phyloP scores from a whole-genome alignment of 345 rosid species.

The Angophora floribunda region DNA sequence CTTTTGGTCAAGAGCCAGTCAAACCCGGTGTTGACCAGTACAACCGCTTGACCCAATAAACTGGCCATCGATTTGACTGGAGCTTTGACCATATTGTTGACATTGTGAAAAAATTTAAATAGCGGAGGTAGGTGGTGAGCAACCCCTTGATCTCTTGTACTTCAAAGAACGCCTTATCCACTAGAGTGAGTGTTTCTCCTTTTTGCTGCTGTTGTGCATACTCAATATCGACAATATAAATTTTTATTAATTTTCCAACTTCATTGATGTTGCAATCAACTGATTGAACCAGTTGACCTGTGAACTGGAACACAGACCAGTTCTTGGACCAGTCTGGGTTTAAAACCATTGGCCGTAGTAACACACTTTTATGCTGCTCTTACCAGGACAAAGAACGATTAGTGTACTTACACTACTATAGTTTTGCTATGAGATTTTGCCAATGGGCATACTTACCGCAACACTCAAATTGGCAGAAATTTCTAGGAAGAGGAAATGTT shows the following conservation, averaged over 20 bases:
- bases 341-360: not conserved
- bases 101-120: not conserved
- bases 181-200: not conserved
- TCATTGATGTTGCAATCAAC: not conserved
- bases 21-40: not conserved
- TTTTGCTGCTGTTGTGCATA: not conserved
- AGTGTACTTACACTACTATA: not conserved
- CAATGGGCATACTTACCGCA: not conserved
- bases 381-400: not conserved
- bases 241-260: not conserved
- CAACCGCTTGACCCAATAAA: not conserved
- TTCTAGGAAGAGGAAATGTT: not conserved
- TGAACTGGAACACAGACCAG: not conserved
- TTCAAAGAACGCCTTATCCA: not conserved
- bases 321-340: not conserved
- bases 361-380: not conserved
- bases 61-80: not conserved
- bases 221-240: not conserved
- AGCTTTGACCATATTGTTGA: not conserved
- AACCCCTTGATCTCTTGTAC: not conserved
- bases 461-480: not conserved
- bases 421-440: not conserved
- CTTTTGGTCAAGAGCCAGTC: not conserved
- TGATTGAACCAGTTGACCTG: not conserved
- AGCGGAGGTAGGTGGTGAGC: not conserved